Conservation (phyloP, 805 yeast species). For the Babjeviella inositovora region DNA sequence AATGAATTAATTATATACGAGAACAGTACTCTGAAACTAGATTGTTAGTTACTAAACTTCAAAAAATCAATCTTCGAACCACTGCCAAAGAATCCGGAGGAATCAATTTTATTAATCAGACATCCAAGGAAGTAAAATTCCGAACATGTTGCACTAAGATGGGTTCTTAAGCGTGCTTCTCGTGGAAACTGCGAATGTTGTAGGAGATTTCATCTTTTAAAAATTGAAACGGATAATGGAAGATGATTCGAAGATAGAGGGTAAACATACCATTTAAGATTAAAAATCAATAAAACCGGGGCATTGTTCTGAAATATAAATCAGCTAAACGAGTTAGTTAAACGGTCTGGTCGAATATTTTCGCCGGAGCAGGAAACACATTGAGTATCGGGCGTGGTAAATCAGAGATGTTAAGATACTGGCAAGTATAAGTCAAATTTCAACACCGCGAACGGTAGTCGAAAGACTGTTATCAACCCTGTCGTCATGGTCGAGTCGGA, state of each 20-base stretch:
- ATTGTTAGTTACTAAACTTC: too few relatives aligned
- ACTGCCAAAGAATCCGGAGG: too few relatives aligned
- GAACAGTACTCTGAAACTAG: too few relatives aligned
- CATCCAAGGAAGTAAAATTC: conserved; percentile 87
- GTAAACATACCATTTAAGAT: conserved; percentile 3
- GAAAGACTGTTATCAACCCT: conserved; percentile 44
- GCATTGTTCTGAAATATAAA: conserved; percentile 2
- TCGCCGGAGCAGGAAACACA: not conserved
- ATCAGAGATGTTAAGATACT: conserved; percentile 58
- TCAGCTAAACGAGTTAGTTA: conserved; percentile 2
- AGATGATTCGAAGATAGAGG: conserved; percentile 1
- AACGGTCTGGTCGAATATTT: conserved; percentile 1
- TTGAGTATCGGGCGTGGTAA: conserved; percentile 5
- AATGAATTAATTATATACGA: too few relatives aligned
- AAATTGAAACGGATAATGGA: too few relatives aligned
- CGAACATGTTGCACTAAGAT: conserved; percentile 76
- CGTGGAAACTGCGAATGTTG: conserved; percentile 95
- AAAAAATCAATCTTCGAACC: too few relatives aligned
- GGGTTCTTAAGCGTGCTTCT: conserved; percentile 77
- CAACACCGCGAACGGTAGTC: conserved; percentile 14
- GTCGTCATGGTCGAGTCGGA: conserved; percentile 90
- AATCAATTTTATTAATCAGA: conserved; percentile 33
- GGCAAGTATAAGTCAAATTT: conserved; percentile 71
- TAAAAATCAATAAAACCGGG: not conserved
- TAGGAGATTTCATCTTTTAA: conserved; percentile 61